Evolutionary conservation across 1,284 basidiomycete genomes (phyloP).

Genomic region (Earliella scabrosa): DNA sequence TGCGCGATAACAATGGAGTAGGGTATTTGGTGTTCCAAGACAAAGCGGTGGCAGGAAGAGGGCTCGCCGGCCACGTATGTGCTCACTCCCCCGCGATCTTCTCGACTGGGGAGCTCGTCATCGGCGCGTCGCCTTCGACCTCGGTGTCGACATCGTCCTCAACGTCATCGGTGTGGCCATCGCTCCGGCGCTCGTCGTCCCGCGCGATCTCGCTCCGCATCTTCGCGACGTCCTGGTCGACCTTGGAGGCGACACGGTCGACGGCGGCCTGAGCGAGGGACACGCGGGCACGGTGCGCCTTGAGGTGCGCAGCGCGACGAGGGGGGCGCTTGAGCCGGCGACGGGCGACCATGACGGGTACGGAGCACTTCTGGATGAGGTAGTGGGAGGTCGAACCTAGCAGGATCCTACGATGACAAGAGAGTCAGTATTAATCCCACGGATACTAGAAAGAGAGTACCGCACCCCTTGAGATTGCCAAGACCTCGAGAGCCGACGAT

Average conservation of each 20-base stretch:
- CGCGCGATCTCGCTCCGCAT: constrained; percentile 73
- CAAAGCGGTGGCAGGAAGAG: too few relatives aligned
- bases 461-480: constrained; percentile 87
- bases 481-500: constrained; percentile 95
- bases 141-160: constrained; percentile 25
- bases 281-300: constrained; percentile 61
- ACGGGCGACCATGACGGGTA: constrained; percentile 73
- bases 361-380: constrained; percentile 83
- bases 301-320: constrained; percentile 42
- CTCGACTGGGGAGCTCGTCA: neutral
- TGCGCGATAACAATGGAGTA: too few relatives aligned
- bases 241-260: constrained; percentile 77
- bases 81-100: neutral
- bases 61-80: too few relatives aligned
- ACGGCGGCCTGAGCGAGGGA: constrained; percentile 82
- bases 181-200: constrained; percentile 46
- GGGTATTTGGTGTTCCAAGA: too few relatives aligned
- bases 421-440: neutral
- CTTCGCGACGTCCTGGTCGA: constrained; percentile 72
- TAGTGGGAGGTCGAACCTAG: constrained; percentile 98
- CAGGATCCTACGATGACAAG: constrained; percentile 66
- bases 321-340: constrained; percentile 56
- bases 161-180: constrained; percentile 23
- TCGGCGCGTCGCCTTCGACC: constrained; percentile 14
- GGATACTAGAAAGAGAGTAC: constrained; percentile 11